Evolutionary conservation across 2,329 filamentous ascomycete genomes (phyloP), one percentile per base, ranked within the genome.

Genomic region (Colletotrichum sansevieriae): DNA sequence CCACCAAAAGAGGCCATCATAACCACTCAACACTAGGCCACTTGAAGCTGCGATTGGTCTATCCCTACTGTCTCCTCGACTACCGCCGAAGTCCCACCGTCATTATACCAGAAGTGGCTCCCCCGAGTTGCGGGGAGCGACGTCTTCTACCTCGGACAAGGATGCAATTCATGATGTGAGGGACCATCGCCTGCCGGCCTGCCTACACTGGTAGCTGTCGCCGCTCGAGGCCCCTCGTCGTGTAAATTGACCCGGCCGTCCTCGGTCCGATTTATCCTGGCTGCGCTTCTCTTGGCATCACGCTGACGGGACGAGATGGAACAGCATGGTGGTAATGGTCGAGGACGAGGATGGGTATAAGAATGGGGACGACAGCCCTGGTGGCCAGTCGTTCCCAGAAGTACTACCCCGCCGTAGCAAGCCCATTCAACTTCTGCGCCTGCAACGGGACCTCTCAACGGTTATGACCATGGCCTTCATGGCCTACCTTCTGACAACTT

Each of bases 1-100:
- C 9, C 18, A 54, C 62, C 62, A 46, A 51, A 56, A 69, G 66
- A 60, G 43, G 49, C 15, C 66, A 57, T 69, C 56, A 56, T 66
- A 51, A 33, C 55, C 66, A 69, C 62, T 56, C 43, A 33, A 55
- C 39, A 25, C 51, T 51, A 44, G 55, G 11, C 29, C 25, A 5
- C 6, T 58, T 61, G 20, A 25, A 25, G 41, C 29, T 56, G 43
- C 62, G 39, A 65, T 60, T 60, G 49, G 20, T 35, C 20, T 25
- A 37, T 11, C 41, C 18, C 13, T n/a, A 12, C 18, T 47, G 10
- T 29, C 56, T 56, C 56, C 22, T 22, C 54, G 15, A 7, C 43
- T 35, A n/a, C 35, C 33, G 15, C 61, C 65, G 55, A 58, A 60
- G 65, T 68, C 52, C 18, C 49, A 15, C 65, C 65, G 65, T 25